Conservation (phyloP, 768 basidiomycete species). For the Fistulinella prunicolor region DNA sequence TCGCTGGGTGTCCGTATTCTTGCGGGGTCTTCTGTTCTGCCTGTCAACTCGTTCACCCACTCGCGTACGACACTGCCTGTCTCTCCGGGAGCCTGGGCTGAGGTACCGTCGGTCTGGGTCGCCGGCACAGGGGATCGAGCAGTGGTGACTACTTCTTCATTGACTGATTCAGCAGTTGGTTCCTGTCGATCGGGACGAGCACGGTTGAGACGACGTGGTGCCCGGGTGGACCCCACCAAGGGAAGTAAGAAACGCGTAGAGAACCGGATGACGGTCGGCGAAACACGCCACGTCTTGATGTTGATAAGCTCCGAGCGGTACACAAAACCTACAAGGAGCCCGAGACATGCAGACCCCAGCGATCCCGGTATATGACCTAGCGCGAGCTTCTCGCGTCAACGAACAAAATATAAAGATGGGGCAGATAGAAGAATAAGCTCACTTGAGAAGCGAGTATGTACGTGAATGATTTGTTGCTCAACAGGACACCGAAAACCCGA, state of each 20-base stretch:
- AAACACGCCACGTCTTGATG: constrained; percentile 77
- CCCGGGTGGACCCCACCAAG: constrained; percentile 59
- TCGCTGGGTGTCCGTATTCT: constrained; percentile 72
- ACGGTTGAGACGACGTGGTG: constrained; percentile 66
- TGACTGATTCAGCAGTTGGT: constrained; percentile 24
- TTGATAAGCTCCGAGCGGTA: constrained; percentile 83
- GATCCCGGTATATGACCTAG: constrained; percentile 68
- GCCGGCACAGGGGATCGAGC: constrained; percentile 39
- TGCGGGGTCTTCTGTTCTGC: constrained; percentile 51
- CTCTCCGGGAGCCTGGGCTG: constrained; percentile 21
- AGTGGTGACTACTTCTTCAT: constrained; percentile 66
- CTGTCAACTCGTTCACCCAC: constrained; percentile 80
- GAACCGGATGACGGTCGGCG: constrained; percentile 54
- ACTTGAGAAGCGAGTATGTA: constrained; percentile 77
- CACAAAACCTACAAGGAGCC: constrained; percentile 67
- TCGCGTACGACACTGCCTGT: constrained; percentile 57
- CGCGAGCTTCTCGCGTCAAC: constrained; percentile 51
- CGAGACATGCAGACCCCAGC: constrained; percentile 55
- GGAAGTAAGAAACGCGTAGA: constrained; percentile 59
- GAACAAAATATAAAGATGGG: neutral
- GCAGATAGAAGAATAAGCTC: constrained; percentile 14
- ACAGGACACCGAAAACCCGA: constrained; percentile 66
- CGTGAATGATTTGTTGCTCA: constrained; percentile 73
- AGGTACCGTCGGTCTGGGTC: constrained; percentile 20
- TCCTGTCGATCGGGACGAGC: constrained; percentile 60